Percentiles rank a stretch among this genome's conserved stretches.
These are phyloP conservation scores for Chlamydomonas sphaeroides DNA, from an alignment of 139 green algal species.

Conservation along the genomic window DNA sequence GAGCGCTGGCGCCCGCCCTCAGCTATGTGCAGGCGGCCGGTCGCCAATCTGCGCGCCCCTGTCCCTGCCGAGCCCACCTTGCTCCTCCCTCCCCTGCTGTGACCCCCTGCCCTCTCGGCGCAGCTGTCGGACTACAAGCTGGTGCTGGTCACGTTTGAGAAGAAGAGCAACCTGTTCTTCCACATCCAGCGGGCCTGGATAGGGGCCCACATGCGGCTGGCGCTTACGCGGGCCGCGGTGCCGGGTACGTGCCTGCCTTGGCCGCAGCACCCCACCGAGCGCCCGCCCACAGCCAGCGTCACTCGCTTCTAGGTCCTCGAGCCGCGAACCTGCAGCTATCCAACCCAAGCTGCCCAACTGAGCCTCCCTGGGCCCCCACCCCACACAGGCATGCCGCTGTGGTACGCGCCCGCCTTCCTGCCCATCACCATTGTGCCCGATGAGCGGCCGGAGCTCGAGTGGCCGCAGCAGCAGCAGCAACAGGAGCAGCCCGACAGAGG, in stretches of 20 bases:
- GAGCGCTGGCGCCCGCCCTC: no score
- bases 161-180: conserved; percentile 44
- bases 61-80: neutral
- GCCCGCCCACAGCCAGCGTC: no score
- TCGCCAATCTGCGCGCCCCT: neutral
- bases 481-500: no score
- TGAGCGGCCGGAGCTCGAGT: no score
- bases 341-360: no score
- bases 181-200: conserved; percentile 54
- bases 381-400: conserved; percentile 30
- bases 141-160: conserved; percentile 50
- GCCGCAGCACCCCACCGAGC: neutral
- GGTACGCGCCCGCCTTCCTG: conserved; percentile 42
- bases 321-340: no score
- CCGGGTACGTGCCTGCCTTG: conserved; percentile 35
- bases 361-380: no score
- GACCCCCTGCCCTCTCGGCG: neutral
- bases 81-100: neutral
- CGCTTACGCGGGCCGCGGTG: conserved; percentile 31
- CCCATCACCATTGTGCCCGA: neutral
- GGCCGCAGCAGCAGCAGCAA: neutral
- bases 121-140: conserved; percentile 36
- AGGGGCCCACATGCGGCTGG: conserved; percentile 49
- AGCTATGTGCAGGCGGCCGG: no score
- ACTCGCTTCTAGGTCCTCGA: no score